phyloP scores from a whole-genome alignment of 192 early-diverging fungal genomes.

The Linnemannia schmuckeri region DNA sequence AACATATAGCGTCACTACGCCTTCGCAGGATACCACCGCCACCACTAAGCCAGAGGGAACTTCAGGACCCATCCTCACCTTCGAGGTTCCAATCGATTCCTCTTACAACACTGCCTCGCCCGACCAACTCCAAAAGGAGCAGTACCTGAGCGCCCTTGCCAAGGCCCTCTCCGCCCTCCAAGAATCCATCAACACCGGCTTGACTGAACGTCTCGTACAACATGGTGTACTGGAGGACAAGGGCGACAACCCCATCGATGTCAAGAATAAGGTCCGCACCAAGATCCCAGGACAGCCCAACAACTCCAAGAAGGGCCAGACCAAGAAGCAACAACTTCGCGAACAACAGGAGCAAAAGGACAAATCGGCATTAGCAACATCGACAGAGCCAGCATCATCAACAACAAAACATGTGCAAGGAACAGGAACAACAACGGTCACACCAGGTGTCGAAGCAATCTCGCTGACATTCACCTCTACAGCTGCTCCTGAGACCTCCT shows the following conservation, averaged over 20 bases:
- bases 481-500: neutral
- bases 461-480: neutral
- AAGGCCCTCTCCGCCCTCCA: conserved; percentile 27
- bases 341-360: conserved; percentile 13
- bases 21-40: neutral
- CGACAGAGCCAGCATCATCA: neutral
- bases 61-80: conserved; percentile 12
- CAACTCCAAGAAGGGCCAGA: conserved; percentile 46
- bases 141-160: conserved; percentile 29
- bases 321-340: conserved; percentile 44
- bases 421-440: neutral
- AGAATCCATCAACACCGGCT: conserved; percentile 42
- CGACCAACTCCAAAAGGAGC: conserved; percentile 17
- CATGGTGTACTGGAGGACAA: conserved; percentile 30
- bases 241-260: neutral
- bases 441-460: neutral
- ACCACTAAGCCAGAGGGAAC: neutral
- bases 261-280: conserved; percentile 45
- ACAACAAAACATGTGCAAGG: neutral
- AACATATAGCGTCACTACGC: conserved; percentile 6
- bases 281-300: conserved; percentile 53
- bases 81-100: conserved; percentile 3
- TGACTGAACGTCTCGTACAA: conserved; percentile 44
- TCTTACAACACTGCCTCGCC: neutral
- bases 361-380: neutral